Conservation (phyloP, 805 yeast species). For the Dipodascus albidus region DNA sequence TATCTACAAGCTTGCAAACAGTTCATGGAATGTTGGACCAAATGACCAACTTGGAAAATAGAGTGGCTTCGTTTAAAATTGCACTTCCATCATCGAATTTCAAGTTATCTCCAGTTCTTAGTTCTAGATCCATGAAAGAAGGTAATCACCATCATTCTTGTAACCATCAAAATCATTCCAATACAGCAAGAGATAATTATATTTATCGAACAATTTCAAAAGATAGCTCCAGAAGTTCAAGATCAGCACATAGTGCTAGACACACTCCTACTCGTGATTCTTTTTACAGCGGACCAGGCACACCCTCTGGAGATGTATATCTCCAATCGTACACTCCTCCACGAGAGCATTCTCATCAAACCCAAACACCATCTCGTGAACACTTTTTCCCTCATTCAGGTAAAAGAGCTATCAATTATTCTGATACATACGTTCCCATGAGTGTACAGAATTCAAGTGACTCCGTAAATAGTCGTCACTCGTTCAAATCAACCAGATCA, state of each 20-base stretch:
- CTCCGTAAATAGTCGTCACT: background rate
- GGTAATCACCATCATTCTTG: background rate
- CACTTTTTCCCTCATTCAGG: background rate
- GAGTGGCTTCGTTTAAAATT: conserved; percentile 21
- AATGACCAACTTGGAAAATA: conserved; percentile 17
- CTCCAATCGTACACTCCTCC: background rate
- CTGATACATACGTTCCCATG: background rate
- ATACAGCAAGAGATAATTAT: background rate
- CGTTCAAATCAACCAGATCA: background rate
- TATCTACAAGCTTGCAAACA: conserved; percentile 18
- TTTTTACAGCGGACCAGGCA: background rate
- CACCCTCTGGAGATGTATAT: background rate
- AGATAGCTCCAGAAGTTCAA: background rate
- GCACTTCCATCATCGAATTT: conserved; percentile 12
- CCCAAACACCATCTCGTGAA: background rate
- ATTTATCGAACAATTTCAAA: background rate
- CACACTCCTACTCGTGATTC: background rate
- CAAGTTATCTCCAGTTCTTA: background rate
- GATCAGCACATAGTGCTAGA: background rate
- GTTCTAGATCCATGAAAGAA: background rate
- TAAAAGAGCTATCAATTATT: background rate
- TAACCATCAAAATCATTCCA: background rate
- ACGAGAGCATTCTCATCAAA: background rate
- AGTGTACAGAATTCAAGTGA: background rate
- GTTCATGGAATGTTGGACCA: conserved; percentile 23